A percentile compares a stretch with the other conserved stretches of the same genome.
Evolutionary conservation across 306 rosid genomes (phyloP).

Genomic region (Begonia masoniana): DNA sequence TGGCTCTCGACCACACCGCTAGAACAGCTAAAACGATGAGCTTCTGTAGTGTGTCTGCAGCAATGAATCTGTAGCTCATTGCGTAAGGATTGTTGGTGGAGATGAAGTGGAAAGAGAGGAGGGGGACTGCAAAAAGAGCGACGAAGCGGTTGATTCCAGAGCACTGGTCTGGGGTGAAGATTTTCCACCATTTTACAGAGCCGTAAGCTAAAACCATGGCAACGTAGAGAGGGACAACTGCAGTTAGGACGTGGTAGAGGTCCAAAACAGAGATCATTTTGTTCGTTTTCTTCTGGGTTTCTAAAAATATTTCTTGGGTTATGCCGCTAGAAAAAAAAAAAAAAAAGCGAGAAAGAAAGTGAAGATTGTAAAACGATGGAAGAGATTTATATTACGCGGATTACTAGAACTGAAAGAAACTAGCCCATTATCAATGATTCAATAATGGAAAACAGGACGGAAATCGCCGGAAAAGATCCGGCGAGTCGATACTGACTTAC

Average conservation of each 20-base stretch:
- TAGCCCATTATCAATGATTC: neutral
- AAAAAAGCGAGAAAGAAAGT: too few relatives aligned
- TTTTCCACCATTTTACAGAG: constrained; percentile 33
- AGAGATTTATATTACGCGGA: too few relatives aligned
- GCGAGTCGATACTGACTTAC: neutral
- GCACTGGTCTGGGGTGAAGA: constrained; percentile 43
- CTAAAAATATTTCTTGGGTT: neutral
- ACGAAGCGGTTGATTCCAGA: constrained; percentile 48
- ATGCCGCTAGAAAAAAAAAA: neutral
- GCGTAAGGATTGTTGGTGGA: constrained; percentile 40
- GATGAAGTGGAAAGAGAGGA: constrained; percentile 44
- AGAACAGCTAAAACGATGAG: constrained; percentile 23
- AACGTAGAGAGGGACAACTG: constrained; percentile 39
- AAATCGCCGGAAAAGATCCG: constrained; percentile 1
- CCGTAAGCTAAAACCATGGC: neutral
- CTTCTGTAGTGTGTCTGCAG: constrained; percentile 40
- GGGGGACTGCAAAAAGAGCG: constrained; percentile 44
- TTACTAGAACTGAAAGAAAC: neutral
- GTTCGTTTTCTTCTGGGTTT: neutral
- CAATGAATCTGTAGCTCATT: constrained; percentile 36
- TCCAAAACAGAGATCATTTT: constrained; percentile 30
- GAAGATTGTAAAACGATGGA: too few relatives aligned
- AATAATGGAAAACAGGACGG: neutral
- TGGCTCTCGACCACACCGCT: constrained; percentile 19
- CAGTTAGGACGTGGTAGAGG: constrained; percentile 45